phyloP scores from a whole-genome alignment of 2,329 filamentous ascomycete species.

The Hymenoscyphus scutula region DNA sequence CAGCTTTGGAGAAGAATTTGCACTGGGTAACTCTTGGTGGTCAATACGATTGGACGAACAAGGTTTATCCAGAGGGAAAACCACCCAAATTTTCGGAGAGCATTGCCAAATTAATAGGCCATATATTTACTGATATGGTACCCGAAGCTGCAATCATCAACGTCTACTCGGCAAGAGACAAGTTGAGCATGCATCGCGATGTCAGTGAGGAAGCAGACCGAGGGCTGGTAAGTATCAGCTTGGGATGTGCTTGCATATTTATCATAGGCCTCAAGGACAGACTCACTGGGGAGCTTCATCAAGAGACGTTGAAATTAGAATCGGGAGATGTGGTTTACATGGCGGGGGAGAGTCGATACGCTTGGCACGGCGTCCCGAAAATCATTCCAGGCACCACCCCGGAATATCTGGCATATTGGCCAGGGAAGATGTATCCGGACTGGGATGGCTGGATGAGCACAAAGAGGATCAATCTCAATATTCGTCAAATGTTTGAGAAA shows the following conservation, averaged over 20 bases:
- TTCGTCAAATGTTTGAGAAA: conserved; percentile 73
- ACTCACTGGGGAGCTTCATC: conserved; percentile 38
- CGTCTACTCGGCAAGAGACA: conserved; percentile 86
- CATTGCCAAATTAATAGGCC: conserved; percentile 63
- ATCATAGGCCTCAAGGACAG: conserved; percentile 62
- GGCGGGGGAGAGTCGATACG: conserved; percentile 76
- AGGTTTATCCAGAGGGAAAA: conserved; percentile 68
- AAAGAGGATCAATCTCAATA: conserved; percentile 89
- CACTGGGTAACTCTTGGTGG: conserved; percentile 94
- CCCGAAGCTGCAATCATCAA: conserved; percentile 93
- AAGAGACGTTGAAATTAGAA: conserved; percentile 63
- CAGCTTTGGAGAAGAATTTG: conserved; percentile 74
- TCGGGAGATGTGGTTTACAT: conserved; percentile 93
- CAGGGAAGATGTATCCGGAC: conserved; percentile 47
- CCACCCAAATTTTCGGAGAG: conserved; percentile 75
- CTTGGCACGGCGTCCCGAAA: conserved; percentile 94
- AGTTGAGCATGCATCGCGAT: conserved; percentile 88
- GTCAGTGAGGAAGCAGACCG: conserved; percentile 81
- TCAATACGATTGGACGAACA: conserved; percentile 94
- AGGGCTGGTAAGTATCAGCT: conserved; percentile 78
- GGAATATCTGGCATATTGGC: conserved; percentile 71
- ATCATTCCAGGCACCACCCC: conserved; percentile 80
- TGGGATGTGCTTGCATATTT: conserved; percentile 90
- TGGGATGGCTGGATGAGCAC: conserved; percentile 87
- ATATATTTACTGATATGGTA: conserved; percentile 71